These are phyloP conservation scores for Hypoxylon fragiforme DNA, from an alignment of 495 filamentous ascomycete genomes.

Conservation along the genomic window DNA sequence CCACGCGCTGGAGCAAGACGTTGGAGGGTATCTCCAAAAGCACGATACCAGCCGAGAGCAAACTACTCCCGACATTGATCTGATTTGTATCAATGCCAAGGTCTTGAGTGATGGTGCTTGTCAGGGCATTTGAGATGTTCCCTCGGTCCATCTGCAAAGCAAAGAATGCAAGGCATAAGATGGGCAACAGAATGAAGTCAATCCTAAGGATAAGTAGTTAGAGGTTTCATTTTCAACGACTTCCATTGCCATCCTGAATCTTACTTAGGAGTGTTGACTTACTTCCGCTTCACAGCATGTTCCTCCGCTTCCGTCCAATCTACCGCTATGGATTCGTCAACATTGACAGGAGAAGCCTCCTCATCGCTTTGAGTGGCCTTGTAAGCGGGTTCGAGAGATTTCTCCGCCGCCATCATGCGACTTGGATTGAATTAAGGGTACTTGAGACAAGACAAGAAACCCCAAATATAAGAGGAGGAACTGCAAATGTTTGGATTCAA, in stretches of 20 bases:
- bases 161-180: conserved; percentile 61
- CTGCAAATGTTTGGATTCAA: not conserved
- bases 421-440: not conserved
- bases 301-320: conserved; percentile 46
- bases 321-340: conserved; percentile 18
- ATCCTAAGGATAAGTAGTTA: conserved; percentile 39
- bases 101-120: conserved; percentile 56
- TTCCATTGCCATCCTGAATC: not conserved
- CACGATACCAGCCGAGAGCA: conserved; percentile 60
- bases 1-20: conserved; percentile 57
- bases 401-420: conserved; percentile 1
- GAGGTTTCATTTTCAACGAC: not conserved
- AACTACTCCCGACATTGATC: conserved; percentile 60
- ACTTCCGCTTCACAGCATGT: conserved; percentile 44
- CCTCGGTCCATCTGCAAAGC: conserved; percentile 59
- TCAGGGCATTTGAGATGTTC: conserved; percentile 55
- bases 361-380: conserved; percentile 24
- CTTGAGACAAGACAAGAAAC: not conserved
- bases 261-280: conserved; percentile 10
- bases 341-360: conserved; percentile 28
- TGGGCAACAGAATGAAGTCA: conserved; percentile 56
- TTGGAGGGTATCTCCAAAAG: conserved; percentile 62
- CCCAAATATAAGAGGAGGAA: not conserved
- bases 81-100: conserved; percentile 59
- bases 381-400: conserved; percentile 2